Percentiles rank a stretch among this genome's conserved stretches.
These are phyloP conservation scores for Durusdinium trenchii DNA, from an alignment of 73 alveolate genomes.

Conservation along the genomic window DNA sequence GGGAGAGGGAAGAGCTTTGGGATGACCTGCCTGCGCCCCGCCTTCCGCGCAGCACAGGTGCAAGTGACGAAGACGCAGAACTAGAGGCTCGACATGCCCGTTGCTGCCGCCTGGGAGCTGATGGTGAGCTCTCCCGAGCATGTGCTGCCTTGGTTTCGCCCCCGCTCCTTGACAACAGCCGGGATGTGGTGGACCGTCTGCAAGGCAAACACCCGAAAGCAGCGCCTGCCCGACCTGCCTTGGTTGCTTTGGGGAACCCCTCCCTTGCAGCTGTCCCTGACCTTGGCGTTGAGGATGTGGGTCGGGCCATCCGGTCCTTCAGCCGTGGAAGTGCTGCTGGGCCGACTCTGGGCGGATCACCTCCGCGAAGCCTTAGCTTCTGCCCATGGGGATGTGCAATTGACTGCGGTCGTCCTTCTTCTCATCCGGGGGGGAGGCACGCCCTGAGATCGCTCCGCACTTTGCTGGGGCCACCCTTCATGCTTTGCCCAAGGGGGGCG, in stretches of 20 bases:
- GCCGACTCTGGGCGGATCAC: constrained; percentile 15
- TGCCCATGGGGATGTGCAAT: not conserved
- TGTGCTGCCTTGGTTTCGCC: constrained; percentile 26
- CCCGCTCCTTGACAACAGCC: not conserved
- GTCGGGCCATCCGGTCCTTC: not conserved
- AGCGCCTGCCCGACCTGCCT: constrained; percentile 2
- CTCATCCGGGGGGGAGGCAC: not conserved
- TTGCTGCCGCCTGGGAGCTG: not conserved
- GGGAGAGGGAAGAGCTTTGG: not conserved
- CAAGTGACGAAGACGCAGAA: not conserved
- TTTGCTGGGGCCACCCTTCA: not conserved
- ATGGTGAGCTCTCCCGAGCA: constrained; percentile 17
- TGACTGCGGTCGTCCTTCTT: not conserved
- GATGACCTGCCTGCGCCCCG: not conserved
- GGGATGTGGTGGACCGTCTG: not conserved
- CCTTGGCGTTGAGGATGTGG: not conserved
- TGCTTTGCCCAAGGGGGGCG: not conserved
- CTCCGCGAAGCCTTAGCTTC: not conserved
- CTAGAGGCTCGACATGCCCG: not conserved
- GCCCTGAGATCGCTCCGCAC: not conserved
- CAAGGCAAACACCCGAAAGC: not conserved
- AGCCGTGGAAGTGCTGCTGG: not conserved
- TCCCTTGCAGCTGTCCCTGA: not conserved
- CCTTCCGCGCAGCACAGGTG: not conserved
- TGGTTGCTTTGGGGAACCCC: not conserved